Conservation (phyloP, 106 monocot genomes). For the Gastrodia elata region DNA sequence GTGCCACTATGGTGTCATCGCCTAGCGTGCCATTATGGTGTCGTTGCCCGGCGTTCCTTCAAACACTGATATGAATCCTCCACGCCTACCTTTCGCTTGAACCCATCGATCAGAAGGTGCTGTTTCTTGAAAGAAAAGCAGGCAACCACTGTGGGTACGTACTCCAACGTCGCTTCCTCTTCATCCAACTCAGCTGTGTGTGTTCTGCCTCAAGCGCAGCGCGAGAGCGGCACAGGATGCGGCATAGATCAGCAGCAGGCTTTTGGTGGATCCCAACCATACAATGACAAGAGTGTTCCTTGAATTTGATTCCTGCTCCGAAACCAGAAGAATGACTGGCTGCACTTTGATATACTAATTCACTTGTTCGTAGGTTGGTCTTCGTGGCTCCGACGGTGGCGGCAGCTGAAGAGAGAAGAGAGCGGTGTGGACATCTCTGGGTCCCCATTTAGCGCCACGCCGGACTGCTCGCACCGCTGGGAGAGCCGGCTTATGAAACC, state of each 20-base stretch:
- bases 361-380: too few species aligned
- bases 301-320: background rate
- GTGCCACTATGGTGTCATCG: too few species aligned
- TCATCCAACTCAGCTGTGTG: background rate
- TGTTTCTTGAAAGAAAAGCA: slow-evolving; percentile 33
- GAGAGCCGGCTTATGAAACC: too few species aligned
- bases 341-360: slow-evolving; percentile 38
- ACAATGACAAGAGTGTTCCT: background rate
- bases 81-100: background rate
- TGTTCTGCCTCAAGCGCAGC: background rate
- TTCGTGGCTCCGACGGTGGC: too few species aligned
- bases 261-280: background rate
- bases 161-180: slow-evolving; percentile 19
- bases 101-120: slow-evolving; percentile 5
- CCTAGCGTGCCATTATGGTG: slow-evolving; percentile 7
- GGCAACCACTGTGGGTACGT: slow-evolving; percentile 22
- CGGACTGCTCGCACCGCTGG: too few species aligned
- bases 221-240: background rate
- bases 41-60: slow-evolving; percentile 4
- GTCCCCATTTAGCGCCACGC: too few species aligned
- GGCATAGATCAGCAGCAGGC: background rate
- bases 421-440: too few species aligned
- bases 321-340: too few species aligned
- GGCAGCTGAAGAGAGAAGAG: too few species aligned
- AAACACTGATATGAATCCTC: slow-evolving; percentile 22